These are phyloP conservation scores for Poa pratensis DNA, from an alignment of 176 grass and related monocot genomes.

Conservation along the genomic window DNA sequence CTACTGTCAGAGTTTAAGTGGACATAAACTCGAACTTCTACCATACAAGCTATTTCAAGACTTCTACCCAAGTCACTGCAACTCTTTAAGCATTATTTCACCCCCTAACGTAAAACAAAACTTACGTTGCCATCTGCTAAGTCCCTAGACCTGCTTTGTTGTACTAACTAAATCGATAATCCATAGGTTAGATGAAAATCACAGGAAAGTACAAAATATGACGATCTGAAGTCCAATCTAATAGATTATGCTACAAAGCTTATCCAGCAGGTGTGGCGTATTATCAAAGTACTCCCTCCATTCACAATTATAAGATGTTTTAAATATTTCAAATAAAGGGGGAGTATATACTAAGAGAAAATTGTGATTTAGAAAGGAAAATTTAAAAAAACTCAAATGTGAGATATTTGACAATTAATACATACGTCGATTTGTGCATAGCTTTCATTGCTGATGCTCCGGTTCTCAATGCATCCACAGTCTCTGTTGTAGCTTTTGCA, in stretches of 20 bases:
- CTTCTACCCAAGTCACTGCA: neutral
- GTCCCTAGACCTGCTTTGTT: conserved; percentile 4
- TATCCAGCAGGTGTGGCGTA: neutral
- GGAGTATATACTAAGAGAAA: neutral
- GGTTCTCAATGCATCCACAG: conserved; percentile 93
- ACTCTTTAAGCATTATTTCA: conserved; percentile 3
- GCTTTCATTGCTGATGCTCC: conserved; percentile 94
- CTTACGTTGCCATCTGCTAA: conserved; percentile 22
- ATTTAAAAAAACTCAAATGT: neutral
- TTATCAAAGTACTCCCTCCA: neutral
- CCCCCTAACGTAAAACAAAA: neutral
- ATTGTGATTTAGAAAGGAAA: neutral
- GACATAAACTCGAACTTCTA: conserved; percentile 8
- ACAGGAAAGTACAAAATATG: neutral
- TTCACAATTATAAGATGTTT: too few species aligned
- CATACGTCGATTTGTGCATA: conserved; percentile 92
- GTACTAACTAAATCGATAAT: neutral
- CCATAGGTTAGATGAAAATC: neutral
- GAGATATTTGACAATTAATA: conserved; percentile 33
- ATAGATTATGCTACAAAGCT: neutral
- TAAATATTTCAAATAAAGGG: too few species aligned
- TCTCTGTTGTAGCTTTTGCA: conserved; percentile 98
- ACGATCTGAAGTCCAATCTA: neutral
- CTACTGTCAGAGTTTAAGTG: neutral
- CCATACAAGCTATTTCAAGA: conserved; percentile 5